Conservation (phyloP, 805 yeast genomes). For the Maudiozyma serrabonitensis region DNA sequence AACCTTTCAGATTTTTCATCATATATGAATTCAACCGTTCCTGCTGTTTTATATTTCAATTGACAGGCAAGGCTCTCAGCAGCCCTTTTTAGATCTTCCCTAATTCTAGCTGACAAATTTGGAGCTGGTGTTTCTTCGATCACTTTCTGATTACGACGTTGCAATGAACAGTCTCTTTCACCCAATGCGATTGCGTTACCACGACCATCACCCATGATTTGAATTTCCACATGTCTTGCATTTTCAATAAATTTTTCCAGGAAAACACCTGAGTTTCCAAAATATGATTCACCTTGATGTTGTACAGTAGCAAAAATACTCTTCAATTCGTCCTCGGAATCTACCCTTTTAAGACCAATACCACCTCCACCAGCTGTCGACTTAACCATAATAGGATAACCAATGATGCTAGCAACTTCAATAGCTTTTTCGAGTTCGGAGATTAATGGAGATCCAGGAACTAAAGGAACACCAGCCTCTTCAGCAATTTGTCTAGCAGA, state of each 20-base stretch:
- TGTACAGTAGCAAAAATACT: conserved; percentile 82
- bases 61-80: conserved; percentile 75
- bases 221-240: conserved; percentile 94
- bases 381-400: conserved; percentile 90
- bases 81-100: conserved; percentile 66
- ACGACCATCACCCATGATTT: conserved; percentile 90
- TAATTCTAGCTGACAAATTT: conserved; percentile 70
- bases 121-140: conserved; percentile 99
- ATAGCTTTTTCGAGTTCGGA: conserved; percentile 64
- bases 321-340: conserved; percentile 68
- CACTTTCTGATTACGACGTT: conserved; percentile 92
- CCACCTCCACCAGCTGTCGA: conserved; percentile 99
- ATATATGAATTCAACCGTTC: conserved; percentile 92
- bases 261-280: conserved; percentile 93
- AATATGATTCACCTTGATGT: conserved; percentile 87
- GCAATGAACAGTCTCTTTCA: conserved; percentile 95
- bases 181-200: conserved; percentile 92
- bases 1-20: conserved; percentile 81
- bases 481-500: conserved; percentile 93
- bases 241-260: conserved; percentile 89
- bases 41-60: conserved; percentile 91
- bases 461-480: conserved; percentile 88
- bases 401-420: conserved; percentile 60
- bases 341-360: conserved; percentile 92
- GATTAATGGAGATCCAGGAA: conserved; percentile 92